These are phyloP conservation scores for Xerocomus potaroensis DNA, from an alignment of 768 basidiomycete species.

Conservation along the genomic window DNA sequence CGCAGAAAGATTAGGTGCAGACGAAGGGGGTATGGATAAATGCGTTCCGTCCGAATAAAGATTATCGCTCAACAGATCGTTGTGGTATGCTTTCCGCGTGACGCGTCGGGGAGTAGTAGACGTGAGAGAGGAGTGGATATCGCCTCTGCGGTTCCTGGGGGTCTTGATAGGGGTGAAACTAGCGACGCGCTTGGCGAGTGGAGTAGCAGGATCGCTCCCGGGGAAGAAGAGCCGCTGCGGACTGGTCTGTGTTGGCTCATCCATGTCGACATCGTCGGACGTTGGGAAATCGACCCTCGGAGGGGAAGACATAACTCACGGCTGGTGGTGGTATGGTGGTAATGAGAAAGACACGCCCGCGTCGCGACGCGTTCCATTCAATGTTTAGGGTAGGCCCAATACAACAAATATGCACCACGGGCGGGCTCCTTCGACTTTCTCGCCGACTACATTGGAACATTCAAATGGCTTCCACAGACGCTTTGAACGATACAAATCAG, in stretches of 20 bases:
- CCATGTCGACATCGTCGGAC: conserved; percentile 61
- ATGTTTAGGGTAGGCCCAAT: conserved; percentile 46
- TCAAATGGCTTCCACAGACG: conserved; percentile 13
- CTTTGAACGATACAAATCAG: conserved; percentile 25
- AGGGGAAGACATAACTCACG: conserved; percentile 73
- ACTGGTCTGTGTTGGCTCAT: conserved; percentile 22
- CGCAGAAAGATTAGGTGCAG: conserved; percentile 53
- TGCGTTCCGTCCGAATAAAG: conserved; percentile 56
- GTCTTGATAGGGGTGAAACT: conserved; percentile 33
- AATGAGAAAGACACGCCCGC: conserved; percentile 30
- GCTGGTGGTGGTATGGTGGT: neutral
- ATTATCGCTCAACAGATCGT: conserved; percentile 29
- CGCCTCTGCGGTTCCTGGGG: conserved; percentile 39
- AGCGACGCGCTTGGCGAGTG: conserved; percentile 39
- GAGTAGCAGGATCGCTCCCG: conserved; percentile 39
- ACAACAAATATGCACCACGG: too few relatives aligned
- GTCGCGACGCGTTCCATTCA: conserved; percentile 52
- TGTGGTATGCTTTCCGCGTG: conserved; percentile 17
- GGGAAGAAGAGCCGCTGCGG: conserved; percentile 27
- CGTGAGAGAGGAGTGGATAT: conserved; percentile 30
- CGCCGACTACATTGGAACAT: neutral
- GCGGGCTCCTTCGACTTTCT: neutral
- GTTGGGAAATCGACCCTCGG: conserved; percentile 62
- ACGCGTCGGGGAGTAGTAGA: conserved; percentile 28
- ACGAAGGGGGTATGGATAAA: conserved; percentile 55